Evolutionary conservation across 495 filamentous ascomycete species (phyloP).

Genomic region (Hypoxylon cercidicola): DNA sequence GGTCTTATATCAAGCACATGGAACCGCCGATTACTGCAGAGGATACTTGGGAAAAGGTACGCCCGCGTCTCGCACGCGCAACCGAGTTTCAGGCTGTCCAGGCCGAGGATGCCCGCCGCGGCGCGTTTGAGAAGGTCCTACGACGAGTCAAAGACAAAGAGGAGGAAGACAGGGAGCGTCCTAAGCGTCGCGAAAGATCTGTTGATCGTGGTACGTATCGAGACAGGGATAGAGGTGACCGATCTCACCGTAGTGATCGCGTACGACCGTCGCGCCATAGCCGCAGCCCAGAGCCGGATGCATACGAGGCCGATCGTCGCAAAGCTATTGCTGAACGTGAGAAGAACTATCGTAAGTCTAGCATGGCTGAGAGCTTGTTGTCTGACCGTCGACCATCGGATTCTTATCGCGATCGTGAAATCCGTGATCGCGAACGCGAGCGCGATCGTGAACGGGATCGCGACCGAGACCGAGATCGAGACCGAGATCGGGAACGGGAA

Average conservation of each 20-base stretch:
- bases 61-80: conserved; percentile 77
- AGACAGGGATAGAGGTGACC: conserved; percentile 69
- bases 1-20: conserved; percentile 88
- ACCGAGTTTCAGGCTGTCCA: conserved; percentile 85
- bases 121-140: conserved; percentile 92
- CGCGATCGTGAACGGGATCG: conserved; percentile 56
- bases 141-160: conserved; percentile 90
- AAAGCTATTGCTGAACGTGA: conserved; percentile 89
- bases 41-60: conserved; percentile 89
- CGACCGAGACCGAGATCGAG: conserved; percentile 56
- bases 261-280: conserved; percentile 65
- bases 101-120: conserved; percentile 80
- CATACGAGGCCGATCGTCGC: conserved; percentile 87
- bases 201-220: conserved; percentile 68
- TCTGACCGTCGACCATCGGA: conserved; percentile 61
- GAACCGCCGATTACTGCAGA: conserved; percentile 81
- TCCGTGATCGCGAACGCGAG: conserved; percentile 57
- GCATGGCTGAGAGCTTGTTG: conserved; percentile 69
- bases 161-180: conserved; percentile 84
- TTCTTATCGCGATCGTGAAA: conserved; percentile 63
- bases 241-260: conserved; percentile 68
- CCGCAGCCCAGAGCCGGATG: conserved; percentile 84
- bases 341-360: conserved; percentile 83
- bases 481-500: conserved; percentile 50
- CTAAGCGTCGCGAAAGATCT: conserved; percentile 69